Percentiles rank a stretch among this genome's conserved stretches.
Conservation (phyloP, 2,329 filamentous ascomycete genomes). For the Teratosphaeria pseudoeucalypti region DNA sequence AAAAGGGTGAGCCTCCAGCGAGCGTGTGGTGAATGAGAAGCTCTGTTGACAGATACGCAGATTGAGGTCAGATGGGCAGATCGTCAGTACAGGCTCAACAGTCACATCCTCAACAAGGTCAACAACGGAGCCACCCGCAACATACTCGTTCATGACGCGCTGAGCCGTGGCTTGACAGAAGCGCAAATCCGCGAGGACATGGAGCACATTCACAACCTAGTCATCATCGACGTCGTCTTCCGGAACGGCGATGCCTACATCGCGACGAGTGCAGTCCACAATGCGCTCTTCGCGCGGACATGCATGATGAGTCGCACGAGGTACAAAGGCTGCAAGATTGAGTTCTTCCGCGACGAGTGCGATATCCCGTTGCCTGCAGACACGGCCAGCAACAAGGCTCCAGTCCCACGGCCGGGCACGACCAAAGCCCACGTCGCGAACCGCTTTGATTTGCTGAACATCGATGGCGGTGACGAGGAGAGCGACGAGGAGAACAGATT, state of each 20-base stretch:
- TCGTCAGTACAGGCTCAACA: constrained; percentile 55
- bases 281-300: constrained; percentile 62
- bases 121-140: constrained; percentile 61
- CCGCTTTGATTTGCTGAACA: constrained; percentile 50
- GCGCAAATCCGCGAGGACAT: constrained; percentile 59
- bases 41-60: constrained; percentile 32
- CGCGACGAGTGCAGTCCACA: constrained; percentile 65
- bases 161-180: constrained; percentile 46
- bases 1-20: constrained; percentile 46
- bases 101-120: constrained; percentile 56
- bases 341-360: constrained; percentile 65
- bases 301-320: constrained; percentile 61
- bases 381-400: constrained; percentile 20
- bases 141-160: constrained; percentile 53
- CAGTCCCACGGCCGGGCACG: constrained; percentile 17
- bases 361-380: constrained; percentile 41
- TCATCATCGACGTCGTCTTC: constrained; percentile 57
- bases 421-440: constrained; percentile 42
- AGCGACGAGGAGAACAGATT: constrained; percentile 15
- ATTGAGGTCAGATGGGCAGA: constrained; percentile 60
- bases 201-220: constrained; percentile 71
- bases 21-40: background rate
- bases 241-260: constrained; percentile 52
- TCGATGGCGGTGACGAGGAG: constrained; percentile 31
- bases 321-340: constrained; percentile 62